Percentiles rank a stretch among this genome's conserved stretches.
These are phyloP conservation scores for Cryptococcus hybrid DNA, from an alignment of 1,284 basidiomycete genomes.

Conservation along the genomic window DNA sequence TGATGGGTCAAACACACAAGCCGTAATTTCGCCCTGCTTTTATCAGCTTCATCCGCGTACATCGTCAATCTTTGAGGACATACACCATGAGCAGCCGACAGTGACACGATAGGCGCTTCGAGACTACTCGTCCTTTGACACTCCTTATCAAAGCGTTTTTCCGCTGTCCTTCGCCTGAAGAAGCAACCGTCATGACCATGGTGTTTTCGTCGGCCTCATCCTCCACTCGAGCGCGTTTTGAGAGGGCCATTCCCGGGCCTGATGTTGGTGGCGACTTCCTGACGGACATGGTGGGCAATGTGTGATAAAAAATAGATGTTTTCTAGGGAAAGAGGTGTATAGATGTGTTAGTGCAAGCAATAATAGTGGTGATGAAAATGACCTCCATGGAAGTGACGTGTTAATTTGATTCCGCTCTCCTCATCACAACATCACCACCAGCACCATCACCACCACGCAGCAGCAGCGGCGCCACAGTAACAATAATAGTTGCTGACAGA, in stretches of 20 bases:
- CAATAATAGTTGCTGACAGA: too few species aligned
- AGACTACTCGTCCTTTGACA: slow-evolving; percentile 48
- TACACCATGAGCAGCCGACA: slow-evolving; percentile 47
- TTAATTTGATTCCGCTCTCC: too few species aligned
- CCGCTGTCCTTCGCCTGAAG: slow-evolving; percentile 43
- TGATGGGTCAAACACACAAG: slow-evolving; percentile 49
- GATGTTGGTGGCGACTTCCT: slow-evolving; percentile 45
- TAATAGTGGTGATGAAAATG: background rate
- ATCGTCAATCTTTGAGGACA: slow-evolving; percentile 14
- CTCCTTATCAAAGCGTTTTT: slow-evolving; percentile 46
- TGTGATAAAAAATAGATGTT: background rate
- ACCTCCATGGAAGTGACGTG: background rate
- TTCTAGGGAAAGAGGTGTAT: too few species aligned
- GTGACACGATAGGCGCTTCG: slow-evolving; percentile 45
- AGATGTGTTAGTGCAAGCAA: background rate
- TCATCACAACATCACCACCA: too few species aligned
- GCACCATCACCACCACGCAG: too few species aligned
- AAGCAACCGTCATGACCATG: slow-evolving; percentile 44
- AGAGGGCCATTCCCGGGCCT: slow-evolving; percentile 39
- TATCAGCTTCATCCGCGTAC: background rate
- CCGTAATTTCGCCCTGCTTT: slow-evolving; percentile 48
- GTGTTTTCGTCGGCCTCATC: slow-evolving; percentile 31
- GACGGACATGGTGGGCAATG: slow-evolving; percentile 31
- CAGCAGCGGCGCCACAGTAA: too few species aligned
- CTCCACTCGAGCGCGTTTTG: slow-evolving; percentile 49